These are phyloP conservation scores for Rhynchospora pubera DNA, from an alignment of 176 grass and related monocot species.

Conservation along the genomic window DNA sequence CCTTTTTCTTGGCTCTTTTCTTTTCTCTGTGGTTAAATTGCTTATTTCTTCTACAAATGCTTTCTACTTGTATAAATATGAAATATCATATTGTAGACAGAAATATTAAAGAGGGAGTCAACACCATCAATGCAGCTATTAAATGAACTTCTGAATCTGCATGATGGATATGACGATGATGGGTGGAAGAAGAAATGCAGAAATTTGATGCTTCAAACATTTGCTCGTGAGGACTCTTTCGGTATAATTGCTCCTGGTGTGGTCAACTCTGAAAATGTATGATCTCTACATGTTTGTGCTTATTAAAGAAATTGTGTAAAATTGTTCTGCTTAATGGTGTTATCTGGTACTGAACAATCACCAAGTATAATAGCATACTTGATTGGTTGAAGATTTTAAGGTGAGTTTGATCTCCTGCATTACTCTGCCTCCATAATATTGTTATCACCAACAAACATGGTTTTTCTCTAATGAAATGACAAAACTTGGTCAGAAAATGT, in stretches of 20 bases:
- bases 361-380: neutral
- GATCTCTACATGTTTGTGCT: slow-evolving; percentile 14
- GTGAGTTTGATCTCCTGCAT: neutral
- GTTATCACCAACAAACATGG: neutral
- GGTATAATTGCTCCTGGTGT: slow-evolving; percentile 73
- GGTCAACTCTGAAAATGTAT: slow-evolving; percentile 66
- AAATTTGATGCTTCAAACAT: slow-evolving; percentile 61
- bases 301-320: neutral
- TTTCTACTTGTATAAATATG: slow-evolving; percentile 8
- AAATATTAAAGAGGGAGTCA: slow-evolving; percentile 88
- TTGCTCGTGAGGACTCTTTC: slow-evolving; percentile 80
- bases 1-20: slow-evolving; percentile 1
- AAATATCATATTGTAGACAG: slow-evolving; percentile 44
- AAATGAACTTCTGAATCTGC: slow-evolving; percentile 83
- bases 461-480: neutral
- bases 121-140: slow-evolving; percentile 84
- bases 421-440: neutral
- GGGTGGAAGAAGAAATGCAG: slow-evolving; percentile 88
- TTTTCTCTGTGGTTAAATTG: neutral
- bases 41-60: neutral
- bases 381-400: neutral
- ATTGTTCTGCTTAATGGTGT: neutral
- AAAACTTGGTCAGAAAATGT: neutral
- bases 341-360: neutral
- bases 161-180: slow-evolving; percentile 66